A percentile compares a stretch with the other conserved stretches of the same genome.
These are phyloP conservation scores for Colletotrichum sublineola DNA, from an alignment of 2,329 filamentous ascomycete species.

Conservation along the genomic window DNA sequence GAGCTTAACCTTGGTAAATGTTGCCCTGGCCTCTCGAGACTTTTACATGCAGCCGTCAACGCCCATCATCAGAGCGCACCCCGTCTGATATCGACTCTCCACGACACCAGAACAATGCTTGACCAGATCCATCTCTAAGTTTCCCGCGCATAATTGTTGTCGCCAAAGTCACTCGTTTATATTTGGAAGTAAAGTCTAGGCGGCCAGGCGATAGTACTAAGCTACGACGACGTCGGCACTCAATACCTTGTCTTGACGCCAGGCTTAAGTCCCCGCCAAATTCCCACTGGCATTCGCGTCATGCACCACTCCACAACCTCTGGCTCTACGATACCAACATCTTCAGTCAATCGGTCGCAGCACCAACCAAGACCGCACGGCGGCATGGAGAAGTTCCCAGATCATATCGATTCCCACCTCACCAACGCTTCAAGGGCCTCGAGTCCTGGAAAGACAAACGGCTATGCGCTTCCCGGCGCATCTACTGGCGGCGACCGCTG, in stretches of 20 bases:
- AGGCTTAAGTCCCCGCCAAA: slow-evolving; percentile 37
- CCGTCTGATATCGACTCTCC: slow-evolving; percentile 37
- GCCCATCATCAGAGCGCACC: slow-evolving; percentile 30
- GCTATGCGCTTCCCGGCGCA: slow-evolving; percentile 45
- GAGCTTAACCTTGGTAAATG: slow-evolving; percentile 20
- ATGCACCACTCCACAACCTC: slow-evolving; percentile 58
- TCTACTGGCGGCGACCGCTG: slow-evolving; percentile 65
- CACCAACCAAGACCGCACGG: slow-evolving; percentile 44
- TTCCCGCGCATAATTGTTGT: slow-evolving; percentile 38
- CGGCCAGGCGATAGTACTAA: not conserved
- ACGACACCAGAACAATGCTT: slow-evolving; percentile 37
- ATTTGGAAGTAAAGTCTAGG: not conserved
- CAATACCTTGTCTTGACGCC: slow-evolving; percentile 24
- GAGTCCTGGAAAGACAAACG: slow-evolving; percentile 48
- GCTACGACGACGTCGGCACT: slow-evolving; percentile 17
- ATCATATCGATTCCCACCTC: slow-evolving; percentile 60
- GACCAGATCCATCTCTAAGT: slow-evolving; percentile 25
- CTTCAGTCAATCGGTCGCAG: slow-evolving; percentile 51
- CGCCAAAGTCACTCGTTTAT: slow-evolving; percentile 39
- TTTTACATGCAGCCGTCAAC: slow-evolving; percentile 12
- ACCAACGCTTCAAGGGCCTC: slow-evolving; percentile 43
- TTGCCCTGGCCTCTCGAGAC: slow-evolving; percentile 31
- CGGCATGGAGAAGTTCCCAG: slow-evolving; percentile 70
- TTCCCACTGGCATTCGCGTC: slow-evolving; percentile 28
- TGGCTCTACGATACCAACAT: slow-evolving; percentile 50